Conservation (phyloP, 805 yeast genomes). For the Starmera dryadoides region DNA sequence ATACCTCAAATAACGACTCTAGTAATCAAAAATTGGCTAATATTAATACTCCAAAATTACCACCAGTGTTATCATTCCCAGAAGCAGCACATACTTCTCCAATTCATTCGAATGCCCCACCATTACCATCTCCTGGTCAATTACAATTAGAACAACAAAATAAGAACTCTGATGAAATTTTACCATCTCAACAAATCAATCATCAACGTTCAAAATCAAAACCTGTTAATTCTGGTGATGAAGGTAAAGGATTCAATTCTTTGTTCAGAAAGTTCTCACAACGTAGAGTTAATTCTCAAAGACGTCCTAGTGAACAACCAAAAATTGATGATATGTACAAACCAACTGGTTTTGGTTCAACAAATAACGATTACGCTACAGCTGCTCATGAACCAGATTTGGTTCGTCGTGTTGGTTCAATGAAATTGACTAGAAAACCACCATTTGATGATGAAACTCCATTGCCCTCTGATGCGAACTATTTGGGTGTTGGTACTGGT, state of each 20-base stretch:
- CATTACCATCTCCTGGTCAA: constrained; percentile 30
- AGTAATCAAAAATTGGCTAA: neutral
- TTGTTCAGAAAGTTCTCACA: constrained; percentile 23
- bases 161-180: constrained; percentile 28
- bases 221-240: constrained; percentile 10
- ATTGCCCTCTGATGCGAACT: neutral
- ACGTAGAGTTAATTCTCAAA: constrained; percentile 17
- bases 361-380: neutral
- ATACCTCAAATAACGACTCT: too few relatives aligned
- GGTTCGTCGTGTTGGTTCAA: constrained; percentile 19
- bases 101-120: constrained; percentile 35
- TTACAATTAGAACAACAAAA: constrained; percentile 25
- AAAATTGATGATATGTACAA: constrained; percentile 1
- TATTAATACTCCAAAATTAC: constrained; percentile 26
- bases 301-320: constrained; percentile 11
- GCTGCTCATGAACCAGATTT: constrained; percentile 7
- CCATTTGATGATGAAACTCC: constrained; percentile 8
- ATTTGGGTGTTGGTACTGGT: neutral
- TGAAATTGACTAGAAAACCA: constrained; percentile 13
- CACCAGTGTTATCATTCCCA: constrained; percentile 35
- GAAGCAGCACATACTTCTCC: constrained; percentile 47
- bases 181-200: constrained; percentile 27
- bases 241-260: constrained; percentile 20
- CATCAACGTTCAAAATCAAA: constrained; percentile 20
- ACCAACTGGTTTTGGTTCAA: neutral